Base-by-base conservation (phyloP, 768 basidiomycete genomes). In the Pleurotus giganteus region DNA sequence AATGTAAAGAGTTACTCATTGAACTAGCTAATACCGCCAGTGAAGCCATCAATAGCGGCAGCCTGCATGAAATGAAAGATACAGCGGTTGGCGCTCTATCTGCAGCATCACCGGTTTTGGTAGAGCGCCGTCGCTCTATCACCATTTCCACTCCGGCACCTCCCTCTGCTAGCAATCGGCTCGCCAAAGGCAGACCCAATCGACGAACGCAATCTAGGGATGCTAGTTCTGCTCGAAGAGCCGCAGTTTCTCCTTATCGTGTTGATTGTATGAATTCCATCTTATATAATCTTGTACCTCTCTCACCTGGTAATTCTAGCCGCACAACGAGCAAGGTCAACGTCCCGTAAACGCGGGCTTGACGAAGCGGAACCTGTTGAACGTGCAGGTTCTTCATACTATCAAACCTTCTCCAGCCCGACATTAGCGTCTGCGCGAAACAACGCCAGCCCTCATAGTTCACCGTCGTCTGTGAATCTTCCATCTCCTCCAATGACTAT, bases 1-100 rank as follows among this genome's bases (percentile, higher is more conserved):
- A 93, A 69, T 91, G 91, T 76, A 91, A 85, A 68, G 90, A 91
- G 63, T 70, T 92, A 36, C 80, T 92, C 34, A 70, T 78, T 42
- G 89, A 90, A 59, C 74, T 91, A 47, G 79, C 82, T 28, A 84
- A 72, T 39, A 91, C 86, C 7, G 85, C 88, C 3, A 82, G 73
- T 41, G 86, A 87, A 54, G 88, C 88, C 27, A 84, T 90, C 44
- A 71, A 69, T 26, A 71, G 77, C 57, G 68, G 66, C 51, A 54
- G 29, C 9, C 5, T 50, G 8, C 47, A 57, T n/a, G 55, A 57
- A 54, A 59, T 41, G 55, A 65, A 67, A 54, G 58, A 61, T 17
- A 31, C 51, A 12, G 50, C 60, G 39, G 45, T 60, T 31, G 45
- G 64, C 44, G 60, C 61, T 15, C 57, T 65, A 24, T 55, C 63